These are phyloP conservation scores for Myotisia sp. DNA, from an alignment of 2,329 filamentous ascomycete genomes.

Conservation along the genomic window DNA sequence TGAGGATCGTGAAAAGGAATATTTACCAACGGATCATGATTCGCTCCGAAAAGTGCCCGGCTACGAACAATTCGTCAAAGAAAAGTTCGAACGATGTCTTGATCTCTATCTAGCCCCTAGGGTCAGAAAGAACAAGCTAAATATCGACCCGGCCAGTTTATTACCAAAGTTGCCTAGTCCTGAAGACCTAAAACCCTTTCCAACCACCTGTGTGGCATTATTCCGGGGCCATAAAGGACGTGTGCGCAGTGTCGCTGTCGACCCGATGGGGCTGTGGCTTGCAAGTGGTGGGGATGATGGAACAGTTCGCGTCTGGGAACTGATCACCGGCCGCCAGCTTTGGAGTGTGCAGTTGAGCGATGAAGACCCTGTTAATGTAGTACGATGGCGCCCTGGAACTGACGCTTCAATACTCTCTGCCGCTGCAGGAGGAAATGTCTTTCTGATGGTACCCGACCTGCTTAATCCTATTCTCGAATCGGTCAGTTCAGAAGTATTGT, in stretches of 20 bases:
- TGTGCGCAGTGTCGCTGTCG: conserved; percentile 70
- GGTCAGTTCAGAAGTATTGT: conserved; percentile 59
- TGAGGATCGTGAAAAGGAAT: conserved; percentile 83
- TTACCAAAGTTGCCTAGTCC: conserved; percentile 86
- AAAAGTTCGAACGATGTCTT: conserved; percentile 87
- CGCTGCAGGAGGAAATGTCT: conserved; percentile 70
- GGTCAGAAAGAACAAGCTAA: conserved; percentile 81
- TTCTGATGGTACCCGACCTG: conserved; percentile 63
- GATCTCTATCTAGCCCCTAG: conserved; percentile 91
- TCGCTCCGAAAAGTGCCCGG: conserved; percentile 83
- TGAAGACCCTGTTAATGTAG: conserved; percentile 66
- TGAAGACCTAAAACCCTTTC: conserved; percentile 88
- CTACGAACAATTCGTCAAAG: conserved; percentile 80
- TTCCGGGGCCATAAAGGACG: conserved; percentile 81
- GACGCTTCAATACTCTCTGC: conserved; percentile 72
- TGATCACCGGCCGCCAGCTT: conserved; percentile 70
- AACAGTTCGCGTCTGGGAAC: conserved; percentile 77
- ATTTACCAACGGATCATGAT: conserved; percentile 66
- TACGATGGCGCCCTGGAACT: conserved; percentile 76
- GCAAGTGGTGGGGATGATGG: conserved; percentile 93
- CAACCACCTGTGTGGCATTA: conserved; percentile 72
- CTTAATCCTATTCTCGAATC: conserved; percentile 60
- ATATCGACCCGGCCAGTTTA: conserved; percentile 87
- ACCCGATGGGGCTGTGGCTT: conserved; percentile 71
- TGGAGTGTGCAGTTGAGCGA: conserved; percentile 69